phyloP scores from a whole-genome alignment of 495 filamentous ascomycete species.

The Arthonia radiata region DNA sequence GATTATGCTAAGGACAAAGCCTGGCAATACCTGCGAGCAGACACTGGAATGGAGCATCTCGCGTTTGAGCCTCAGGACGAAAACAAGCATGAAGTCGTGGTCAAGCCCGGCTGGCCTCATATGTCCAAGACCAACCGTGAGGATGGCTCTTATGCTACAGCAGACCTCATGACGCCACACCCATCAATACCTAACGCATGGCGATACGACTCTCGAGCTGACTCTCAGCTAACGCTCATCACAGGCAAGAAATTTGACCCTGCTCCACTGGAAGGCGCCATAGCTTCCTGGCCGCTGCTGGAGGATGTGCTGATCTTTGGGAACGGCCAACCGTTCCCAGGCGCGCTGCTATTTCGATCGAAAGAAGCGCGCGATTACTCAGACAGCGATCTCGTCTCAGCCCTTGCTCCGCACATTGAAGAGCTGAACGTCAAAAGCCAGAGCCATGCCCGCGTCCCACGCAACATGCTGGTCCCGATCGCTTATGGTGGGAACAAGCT shows the following conservation, averaged over 20 bases:
- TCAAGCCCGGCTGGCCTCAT: conserved; percentile 34
- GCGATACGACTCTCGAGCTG: conserved; percentile 32
- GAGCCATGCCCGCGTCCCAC: conserved; percentile 18
- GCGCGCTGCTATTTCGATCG: conserved; percentile 18
- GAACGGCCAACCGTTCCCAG: conserved; percentile 17
- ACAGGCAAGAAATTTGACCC: conserved; percentile 50
- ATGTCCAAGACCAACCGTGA: conserved; percentile 33
- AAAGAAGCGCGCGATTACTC: conserved; percentile 1
- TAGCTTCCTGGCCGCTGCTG: conserved; percentile 24
- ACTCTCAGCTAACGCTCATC: conserved; percentile 33
- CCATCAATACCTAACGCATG: conserved; percentile 26
- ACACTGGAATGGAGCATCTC: conserved; percentile 15
- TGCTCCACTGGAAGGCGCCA: conserved; percentile 29
- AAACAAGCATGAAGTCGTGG: conserved; percentile 32
- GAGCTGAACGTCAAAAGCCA: conserved; percentile 16
- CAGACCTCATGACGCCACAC: conserved; percentile 31
- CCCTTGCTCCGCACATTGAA: conserved; percentile 16
- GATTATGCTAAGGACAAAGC: conserved; percentile 26
- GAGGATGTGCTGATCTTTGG: conserved; percentile 36
- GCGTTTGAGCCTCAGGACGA: conserved; percentile 28
- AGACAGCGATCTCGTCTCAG: conserved; percentile 9
- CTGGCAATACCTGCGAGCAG: conserved; percentile 40
- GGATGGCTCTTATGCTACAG: conserved; percentile 31
- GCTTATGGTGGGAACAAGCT: conserved; percentile 9
- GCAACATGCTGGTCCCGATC: conserved; percentile 21